Base-by-base conservation (phyloP, 805 yeast species). In the Kuraishia molischiana region DNA sequence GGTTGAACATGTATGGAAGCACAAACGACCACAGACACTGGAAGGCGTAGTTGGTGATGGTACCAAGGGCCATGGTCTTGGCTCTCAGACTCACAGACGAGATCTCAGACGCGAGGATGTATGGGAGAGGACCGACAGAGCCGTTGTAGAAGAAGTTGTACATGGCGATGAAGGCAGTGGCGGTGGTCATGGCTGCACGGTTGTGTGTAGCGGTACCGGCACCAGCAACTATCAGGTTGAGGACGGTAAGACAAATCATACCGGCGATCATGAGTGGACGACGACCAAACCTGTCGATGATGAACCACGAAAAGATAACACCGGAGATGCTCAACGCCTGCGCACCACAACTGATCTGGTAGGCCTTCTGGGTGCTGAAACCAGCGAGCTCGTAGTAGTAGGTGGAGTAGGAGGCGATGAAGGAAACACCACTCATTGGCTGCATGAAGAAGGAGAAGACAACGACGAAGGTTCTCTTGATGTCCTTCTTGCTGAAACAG, bases 371-470 rank as follows among this genome's bases (percentile, higher is more conserved):
- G 20, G 42, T 36, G 15, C 37, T 22, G 29, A 41, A 34, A 29
- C 53, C 52, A 19, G 44, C 46, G 13, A 32, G 39, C 28, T 41
- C 24, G 32, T 44, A 41, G 41, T 41, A 42, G 53, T 73, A 71
- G 36, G 74, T 77, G 41, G 76, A 69, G 48, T 71, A 74, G 64
- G 74, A 74, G 72, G 74, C 71, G 64, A 73, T 62, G 44, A 72
- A 77, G 47, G 74, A 73, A 69, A 74, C 69, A 44, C 82, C 82
- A 28, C 77, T 69, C 44, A 74, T 54, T 47, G 72, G 77, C 52
- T 69, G 76, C 69, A 74, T 67, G 45, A 69, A 59, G 54, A 70
- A 77, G 39, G 74, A 67, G 50, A 58, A 66, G 33, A 67, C 44
- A 37, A 74, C 77, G 30, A 63, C 64, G 41, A 64, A 37, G 35